A percentile compares a stretch with the other conserved stretches of the same genome.
phyloP scores from a whole-genome alignment of 306 rosid genomes.

The Glycine soja region DNA sequence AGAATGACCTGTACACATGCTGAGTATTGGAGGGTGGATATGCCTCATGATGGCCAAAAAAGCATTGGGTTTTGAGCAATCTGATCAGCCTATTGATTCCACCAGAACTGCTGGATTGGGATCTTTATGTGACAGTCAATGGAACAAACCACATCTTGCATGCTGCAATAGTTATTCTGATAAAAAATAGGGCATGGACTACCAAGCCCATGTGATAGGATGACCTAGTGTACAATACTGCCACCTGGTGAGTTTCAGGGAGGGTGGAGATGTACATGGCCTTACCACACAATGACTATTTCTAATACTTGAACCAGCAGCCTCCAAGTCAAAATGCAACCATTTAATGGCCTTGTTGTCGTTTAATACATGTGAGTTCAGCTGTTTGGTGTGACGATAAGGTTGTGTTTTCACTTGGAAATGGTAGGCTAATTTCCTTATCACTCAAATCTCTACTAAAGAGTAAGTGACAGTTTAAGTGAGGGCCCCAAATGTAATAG shows the following conservation, averaged over 20 bases:
- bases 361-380: not conserved
- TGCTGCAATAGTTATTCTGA: not conserved
- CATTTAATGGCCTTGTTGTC: not conserved
- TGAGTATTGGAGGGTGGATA: no score
- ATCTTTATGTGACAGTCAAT: not conserved
- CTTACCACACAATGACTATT: not conserved
- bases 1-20: not conserved
- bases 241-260: not conserved
- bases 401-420: not conserved
- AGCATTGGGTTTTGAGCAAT: not conserved
- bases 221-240: not conserved
- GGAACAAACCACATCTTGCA: not conserved
- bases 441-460: not conserved
- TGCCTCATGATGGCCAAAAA: not conserved
- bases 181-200: not conserved
- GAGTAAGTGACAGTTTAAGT: not conserved
- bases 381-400: not conserved
- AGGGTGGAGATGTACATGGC: not conserved
- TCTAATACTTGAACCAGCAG: not conserved
- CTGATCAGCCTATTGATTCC: not conserved
- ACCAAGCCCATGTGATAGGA: not conserved
- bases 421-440: not conserved
- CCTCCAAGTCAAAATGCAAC: not conserved
- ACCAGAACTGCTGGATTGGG: not conserved
- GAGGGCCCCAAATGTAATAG: not conserved